Base-by-base conservation (phyloP, 306 rosid genomes). In the Prunus mira region DNA sequence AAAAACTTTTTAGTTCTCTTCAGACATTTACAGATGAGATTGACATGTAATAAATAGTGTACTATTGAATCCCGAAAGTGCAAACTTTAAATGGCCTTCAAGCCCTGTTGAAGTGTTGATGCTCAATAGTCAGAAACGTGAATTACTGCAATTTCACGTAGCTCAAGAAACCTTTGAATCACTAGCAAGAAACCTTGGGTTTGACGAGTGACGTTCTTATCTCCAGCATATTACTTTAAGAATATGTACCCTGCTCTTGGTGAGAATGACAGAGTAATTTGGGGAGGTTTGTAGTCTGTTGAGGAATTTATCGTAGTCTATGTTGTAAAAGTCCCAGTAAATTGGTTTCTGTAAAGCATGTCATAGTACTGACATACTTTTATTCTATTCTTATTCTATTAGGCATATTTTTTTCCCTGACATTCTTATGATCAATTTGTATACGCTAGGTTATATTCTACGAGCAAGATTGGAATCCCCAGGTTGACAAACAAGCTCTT, bases 401-500 rank as follows among this genome's bases (percentile, higher is more conserved):
- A 7, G 5, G 17, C 32, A 49, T 55, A 20, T 52, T 30, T 34
- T 32, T 14, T 17, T 22, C 65, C 47, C 3, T 52, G 75, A 54
- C 13, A 19, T 28, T 50, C 12, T 52, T n/a, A 38, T 24, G n/a
- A 5, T 69, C 55, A 74, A 46, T 19, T 68, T 28, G 14, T 32
- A 34, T 72, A 67, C 17, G 83, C 34, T 72, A 94, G 98, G 97
- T 94, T 77, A 87, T 94, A 86, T 94, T 94, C 82, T 92, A 92
- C 3, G 98, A 94, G 85, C 98, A 90, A 90, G 98, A 94, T 81
- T 94, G 98, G 98, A 94, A 92, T 78, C 98, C 98, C 43, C 98
- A 92, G 85, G 98, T 90, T 82, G 97, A 94, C 84, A 90, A 77
- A 88, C 98, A 94, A 81, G 98, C 96, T 73, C 79, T 92, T 82